phyloP scores from a whole-genome alignment of 768 basidiomycete species.

The Phylloporus rhodoxanthus region DNA sequence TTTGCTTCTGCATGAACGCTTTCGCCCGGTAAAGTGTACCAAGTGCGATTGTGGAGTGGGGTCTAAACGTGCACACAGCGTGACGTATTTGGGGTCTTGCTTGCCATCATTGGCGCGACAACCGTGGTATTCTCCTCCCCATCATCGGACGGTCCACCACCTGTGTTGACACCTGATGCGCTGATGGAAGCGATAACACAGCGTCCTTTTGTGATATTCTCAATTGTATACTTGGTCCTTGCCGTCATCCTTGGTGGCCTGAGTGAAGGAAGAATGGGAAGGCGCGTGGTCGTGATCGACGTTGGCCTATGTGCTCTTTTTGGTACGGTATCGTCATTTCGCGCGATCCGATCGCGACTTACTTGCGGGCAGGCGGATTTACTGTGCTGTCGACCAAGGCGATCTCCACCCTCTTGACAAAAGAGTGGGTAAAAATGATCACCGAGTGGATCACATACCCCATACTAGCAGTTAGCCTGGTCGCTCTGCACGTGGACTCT shows the following conservation, averaged over 20 bases:
- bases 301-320: slow-evolving; percentile 84
- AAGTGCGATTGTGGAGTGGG: not conserved
- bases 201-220: slow-evolving; percentile 70
- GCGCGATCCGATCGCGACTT: not conserved
- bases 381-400: slow-evolving; percentile 94
- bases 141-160: slow-evolving; percentile 53
- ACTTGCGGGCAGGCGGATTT: slow-evolving; percentile 62
- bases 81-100: slow-evolving; percentile 69
- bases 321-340: slow-evolving; percentile 37
- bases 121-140: slow-evolving; percentile 87
- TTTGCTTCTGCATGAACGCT: slow-evolving; percentile 72
- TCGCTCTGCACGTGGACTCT: not conserved
- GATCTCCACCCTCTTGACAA: slow-evolving; percentile 76
- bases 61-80: slow-evolving; percentile 40
- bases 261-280: slow-evolving; percentile 59
- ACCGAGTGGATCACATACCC: slow-evolving; percentile 80
- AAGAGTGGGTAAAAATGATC: slow-evolving; percentile 73
- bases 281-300: slow-evolving; percentile 73
- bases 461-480: slow-evolving; percentile 51
- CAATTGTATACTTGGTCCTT: slow-evolving; percentile 52
- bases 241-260: slow-evolving; percentile 58
- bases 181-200: slow-evolving; percentile 67
- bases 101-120: slow-evolving; percentile 83
- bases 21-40: slow-evolving; percentile 55
- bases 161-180: slow-evolving; percentile 55